These are phyloP conservation scores for Zygosaccharomyces pseudobailii DNA, from an alignment of 1,139 yeast species.

Conservation along the genomic window DNA sequence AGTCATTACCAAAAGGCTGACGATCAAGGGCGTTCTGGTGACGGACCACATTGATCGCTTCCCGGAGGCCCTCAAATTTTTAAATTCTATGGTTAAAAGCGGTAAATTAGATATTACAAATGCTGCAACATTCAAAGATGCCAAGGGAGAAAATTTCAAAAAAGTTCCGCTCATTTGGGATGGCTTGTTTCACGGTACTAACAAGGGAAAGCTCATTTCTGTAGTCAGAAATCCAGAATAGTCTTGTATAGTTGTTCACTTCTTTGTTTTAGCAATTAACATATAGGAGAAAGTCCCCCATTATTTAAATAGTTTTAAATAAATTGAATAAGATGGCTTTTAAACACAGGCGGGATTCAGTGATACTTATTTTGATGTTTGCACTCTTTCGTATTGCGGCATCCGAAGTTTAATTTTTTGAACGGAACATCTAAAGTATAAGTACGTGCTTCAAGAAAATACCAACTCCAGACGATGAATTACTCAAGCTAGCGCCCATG, in stretches of 20 bases:
- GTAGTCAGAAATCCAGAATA: conserved; percentile 20
- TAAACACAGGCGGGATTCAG: too few species aligned
- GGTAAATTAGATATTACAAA: conserved; percentile 41
- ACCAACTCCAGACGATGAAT: background rate
- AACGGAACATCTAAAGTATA: too few species aligned
- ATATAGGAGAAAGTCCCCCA: too few species aligned
- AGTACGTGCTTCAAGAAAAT: too few species aligned
- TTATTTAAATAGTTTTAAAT: too few species aligned
- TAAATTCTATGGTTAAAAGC: conserved; percentile 36
- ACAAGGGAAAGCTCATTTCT: conserved; percentile 37
- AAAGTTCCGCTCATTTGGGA: conserved; percentile 45
- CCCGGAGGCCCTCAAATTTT: conserved; percentile 37
- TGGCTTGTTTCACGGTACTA: conserved; percentile 38
- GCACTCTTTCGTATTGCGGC: too few species aligned
- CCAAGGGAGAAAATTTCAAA: conserved; percentile 35
- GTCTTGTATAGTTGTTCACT: too few species aligned
- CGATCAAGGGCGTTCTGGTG: conserved; percentile 47
- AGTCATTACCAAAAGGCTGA: conserved; percentile 46
- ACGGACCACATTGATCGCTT: conserved; percentile 35
- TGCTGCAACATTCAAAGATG: conserved; percentile 38
- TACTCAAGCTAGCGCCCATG: background rate
- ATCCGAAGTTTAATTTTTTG: too few species aligned
- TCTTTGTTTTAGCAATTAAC: too few species aligned
- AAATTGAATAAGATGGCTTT: too few species aligned
- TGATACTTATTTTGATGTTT: background rate